Percentiles rank a stretch among this genome's conserved stretches.
Evolutionary conservation across 345 rosid genomes (phyloP).

Genomic region (Limnanthes douglasii): DNA sequence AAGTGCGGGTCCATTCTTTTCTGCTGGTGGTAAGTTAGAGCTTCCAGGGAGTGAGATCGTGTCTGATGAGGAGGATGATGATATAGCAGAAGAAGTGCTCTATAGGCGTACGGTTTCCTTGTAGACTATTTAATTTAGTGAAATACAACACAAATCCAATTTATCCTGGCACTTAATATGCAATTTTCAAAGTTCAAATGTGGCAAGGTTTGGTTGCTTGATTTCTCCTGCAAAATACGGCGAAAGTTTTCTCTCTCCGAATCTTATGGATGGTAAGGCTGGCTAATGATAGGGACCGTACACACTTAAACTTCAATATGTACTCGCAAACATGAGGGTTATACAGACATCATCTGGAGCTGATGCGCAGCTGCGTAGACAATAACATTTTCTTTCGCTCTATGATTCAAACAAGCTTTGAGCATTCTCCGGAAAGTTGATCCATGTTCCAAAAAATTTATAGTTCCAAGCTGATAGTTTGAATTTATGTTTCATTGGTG

Average conservation of each 20-base stretch:
- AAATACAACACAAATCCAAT: neutral
- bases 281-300: neutral
- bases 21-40: constrained; percentile 68
- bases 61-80: constrained; percentile 66
- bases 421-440: neutral
- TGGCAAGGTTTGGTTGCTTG: neutral
- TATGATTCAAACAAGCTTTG: neutral
- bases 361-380: neutral
- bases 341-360: too few relatives aligned
- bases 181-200: neutral
- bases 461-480: too few relatives aligned
- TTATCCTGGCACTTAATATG: too few relatives aligned
- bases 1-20: constrained; percentile 42
- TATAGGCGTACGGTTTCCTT: constrained; percentile 37
- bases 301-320: neutral
- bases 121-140: constrained; percentile 9
- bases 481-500: too few relatives aligned
- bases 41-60: constrained; percentile 53
- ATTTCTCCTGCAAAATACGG: neutral
- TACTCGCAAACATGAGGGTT: too few relatives aligned
- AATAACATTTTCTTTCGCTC: neutral
- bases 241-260: neutral
- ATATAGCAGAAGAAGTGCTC: constrained; percentile 56
- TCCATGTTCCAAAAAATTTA: neutral
- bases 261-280: too few relatives aligned